Evolutionary conservation across 2,329 filamentous ascomycete genomes (phyloP), one percentile per base, ranked within the genome.

Genomic region (Aspergillus niger): DNA sequence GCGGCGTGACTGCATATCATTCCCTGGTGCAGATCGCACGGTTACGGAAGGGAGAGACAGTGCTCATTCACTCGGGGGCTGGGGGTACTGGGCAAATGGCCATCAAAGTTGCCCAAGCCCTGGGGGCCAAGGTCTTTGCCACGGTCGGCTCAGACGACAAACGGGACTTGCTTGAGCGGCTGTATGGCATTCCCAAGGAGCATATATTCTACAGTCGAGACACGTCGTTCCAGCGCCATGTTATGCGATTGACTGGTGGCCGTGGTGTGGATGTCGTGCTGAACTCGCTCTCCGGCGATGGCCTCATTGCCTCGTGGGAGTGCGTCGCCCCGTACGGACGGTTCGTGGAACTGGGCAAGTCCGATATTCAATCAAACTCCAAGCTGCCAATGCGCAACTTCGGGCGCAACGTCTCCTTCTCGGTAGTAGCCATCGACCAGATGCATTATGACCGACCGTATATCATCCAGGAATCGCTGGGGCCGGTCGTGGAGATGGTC

Each of bases 41-140:
- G 1, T 54, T 73, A 2, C 59, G 63, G 26, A 11, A 55, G 3
- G 66, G 62, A 8, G 68, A 73, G 54, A 59, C 51, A 3, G 44
- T 72, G 24, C 60, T 73, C 2, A 70, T 73, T 10, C 71, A 73
- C 17, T 67, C 70, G 8, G 69, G 63, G 36, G 68, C 70, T 3
- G 70, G 70, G 44, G 70, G 68, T 58, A 66, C 71, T 8, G 71
- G 71, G 10, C 71, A 73, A 55, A 63, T 67, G 5, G 69, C 69
- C 0, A 71, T 73, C 43, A 64, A 67, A 59, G 30, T 72, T 1
- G 69, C 69, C 0, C 66, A 70, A 50, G 60, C 60, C 15, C 57
- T 68, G 5, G 66, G 65, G 2, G 70, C 69, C 1, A 65, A 67
- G 15, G 61, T 72, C 10, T 72, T 69, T 20, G 68, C 63, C 11